Conservation (phyloP, 495 filamentous ascomycete species). For the Ramalina intermedia region DNA sequence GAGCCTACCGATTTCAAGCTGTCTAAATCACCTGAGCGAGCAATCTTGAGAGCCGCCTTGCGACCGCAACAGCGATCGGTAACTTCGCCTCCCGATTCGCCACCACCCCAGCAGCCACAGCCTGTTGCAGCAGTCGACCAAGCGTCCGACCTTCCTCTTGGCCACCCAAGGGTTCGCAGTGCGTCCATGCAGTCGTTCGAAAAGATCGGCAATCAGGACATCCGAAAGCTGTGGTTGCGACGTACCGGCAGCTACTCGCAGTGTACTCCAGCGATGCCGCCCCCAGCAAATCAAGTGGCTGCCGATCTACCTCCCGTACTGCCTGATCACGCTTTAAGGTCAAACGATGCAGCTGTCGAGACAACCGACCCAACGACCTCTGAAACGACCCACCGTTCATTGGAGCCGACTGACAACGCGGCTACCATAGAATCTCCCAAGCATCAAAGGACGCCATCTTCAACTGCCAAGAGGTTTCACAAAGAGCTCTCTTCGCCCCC, state of each 20-base stretch:
- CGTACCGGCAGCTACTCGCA: conserved; percentile 10
- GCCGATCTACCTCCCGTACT: not conserved
- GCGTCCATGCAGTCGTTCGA: conserved; percentile 11
- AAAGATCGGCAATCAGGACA: conserved; percentile 2
- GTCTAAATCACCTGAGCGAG: too few species aligned
- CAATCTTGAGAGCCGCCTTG: too few species aligned
- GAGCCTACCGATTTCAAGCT: too few species aligned
- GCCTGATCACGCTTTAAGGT: not conserved
- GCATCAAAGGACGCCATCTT: not conserved
- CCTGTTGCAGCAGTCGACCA: too few species aligned
- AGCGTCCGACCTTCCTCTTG: too few species aligned
- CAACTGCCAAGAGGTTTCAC: not conserved
- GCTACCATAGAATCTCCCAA: not conserved
- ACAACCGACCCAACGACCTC: not conserved
- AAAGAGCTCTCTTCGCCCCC: not conserved
- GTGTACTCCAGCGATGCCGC: not conserved
- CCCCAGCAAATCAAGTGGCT: not conserved
- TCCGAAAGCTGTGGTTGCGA: conserved; percentile 6
- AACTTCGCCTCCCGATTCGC: too few species aligned
- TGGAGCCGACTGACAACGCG: not conserved
- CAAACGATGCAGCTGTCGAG: not conserved
- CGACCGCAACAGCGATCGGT: too few species aligned
- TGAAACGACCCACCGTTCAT: not conserved
- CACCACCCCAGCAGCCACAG: too few species aligned
- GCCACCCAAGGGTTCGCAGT: conserved; percentile 4